Conservation (phyloP, 2,329 filamentous ascomycete species). For the Pseudohalonectria lignicola region DNA sequence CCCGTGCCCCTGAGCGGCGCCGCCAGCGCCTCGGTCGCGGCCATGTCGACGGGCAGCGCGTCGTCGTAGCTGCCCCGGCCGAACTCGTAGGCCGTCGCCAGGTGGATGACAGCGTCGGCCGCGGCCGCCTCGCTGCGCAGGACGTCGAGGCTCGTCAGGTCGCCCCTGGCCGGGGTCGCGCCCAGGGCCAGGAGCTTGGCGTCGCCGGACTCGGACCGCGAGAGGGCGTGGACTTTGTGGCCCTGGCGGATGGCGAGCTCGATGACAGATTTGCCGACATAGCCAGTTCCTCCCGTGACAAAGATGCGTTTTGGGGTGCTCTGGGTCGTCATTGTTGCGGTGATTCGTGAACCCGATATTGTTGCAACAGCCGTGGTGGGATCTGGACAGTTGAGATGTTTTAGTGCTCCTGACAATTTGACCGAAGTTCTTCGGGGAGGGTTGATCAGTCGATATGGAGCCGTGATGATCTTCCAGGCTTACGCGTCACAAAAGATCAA, state of each 20-base stretch:
- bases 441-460: no score
- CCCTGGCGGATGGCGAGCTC: slow-evolving; percentile 22
- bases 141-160: slow-evolving; percentile 23
- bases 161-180: slow-evolving; percentile 25
- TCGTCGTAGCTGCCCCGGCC: slow-evolving; percentile 11
- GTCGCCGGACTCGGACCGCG: slow-evolving; percentile 22
- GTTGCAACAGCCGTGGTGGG: no score
- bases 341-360: no score
- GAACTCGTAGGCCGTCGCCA: slow-evolving; percentile 23
- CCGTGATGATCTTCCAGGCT: no score
- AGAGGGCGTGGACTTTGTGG: slow-evolving; percentile 28
- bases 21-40: slow-evolving; percentile 25
- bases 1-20: slow-evolving; percentile 18
- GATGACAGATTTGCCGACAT: slow-evolving; percentile 23
- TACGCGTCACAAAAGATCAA: no score
- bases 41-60: slow-evolving; percentile 18
- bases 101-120: slow-evolving; percentile 30
- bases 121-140: slow-evolving; percentile 22
- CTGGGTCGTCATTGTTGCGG: no score
- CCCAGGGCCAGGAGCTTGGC: slow-evolving; percentile 23
- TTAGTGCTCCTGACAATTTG: no score
- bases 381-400: no score
- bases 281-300: slow-evolving; percentile 28
- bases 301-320: no score
- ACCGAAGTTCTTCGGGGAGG: no score